Evolutionary conservation across 768 basidiomycete species (phyloP).

Genomic region (Candolleomyces aberdarensis): DNA sequence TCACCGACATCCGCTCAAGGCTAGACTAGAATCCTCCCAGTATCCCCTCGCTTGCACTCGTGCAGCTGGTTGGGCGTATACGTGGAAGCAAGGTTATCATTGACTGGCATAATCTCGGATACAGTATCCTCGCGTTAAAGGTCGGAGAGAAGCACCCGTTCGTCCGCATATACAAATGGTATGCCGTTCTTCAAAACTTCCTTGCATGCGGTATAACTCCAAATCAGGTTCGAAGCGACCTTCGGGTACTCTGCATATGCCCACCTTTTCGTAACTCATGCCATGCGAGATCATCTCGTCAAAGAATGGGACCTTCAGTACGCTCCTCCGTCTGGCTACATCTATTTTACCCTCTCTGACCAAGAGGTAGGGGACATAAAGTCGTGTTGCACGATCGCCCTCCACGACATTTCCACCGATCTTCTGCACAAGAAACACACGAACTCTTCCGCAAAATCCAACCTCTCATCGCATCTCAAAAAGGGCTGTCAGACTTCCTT

Average conservation of each 20-base stretch:
- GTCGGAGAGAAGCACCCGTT: conserved; percentile 67
- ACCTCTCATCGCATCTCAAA: conserved; percentile 28
- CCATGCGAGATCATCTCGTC: conserved; percentile 73
- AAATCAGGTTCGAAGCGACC: conserved; percentile 72
- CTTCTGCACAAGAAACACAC: conserved; percentile 69
- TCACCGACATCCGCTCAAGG: background rate
- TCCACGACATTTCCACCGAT: conserved; percentile 76
- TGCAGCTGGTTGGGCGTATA: conserved; percentile 65
- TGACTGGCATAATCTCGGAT: conserved; percentile 99
- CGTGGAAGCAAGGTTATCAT: conserved; percentile 87
- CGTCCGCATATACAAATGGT: conserved; percentile 77
- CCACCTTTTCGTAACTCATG: conserved; percentile 89
- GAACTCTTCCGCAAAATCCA: conserved; percentile 57
- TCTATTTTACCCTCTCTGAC: background rate
- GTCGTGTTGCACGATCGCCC: conserved; percentile 88
- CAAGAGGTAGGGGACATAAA: conserved; percentile 63
- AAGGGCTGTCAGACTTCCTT: conserved; percentile 45
- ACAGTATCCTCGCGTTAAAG: conserved; percentile 84
- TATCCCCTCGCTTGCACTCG: conserved; percentile 88
- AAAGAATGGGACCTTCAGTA: conserved; percentile 77
- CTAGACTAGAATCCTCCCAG: conserved; percentile 86
- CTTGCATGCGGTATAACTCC: background rate
- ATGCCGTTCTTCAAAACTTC: conserved; percentile 9
- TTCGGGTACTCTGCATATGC: conserved; percentile 84
- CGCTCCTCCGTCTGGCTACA: conserved; percentile 22